Evolutionary conservation across 129 eudicot species (phyloP).

Genomic region (Centaurea solstitialis): DNA sequence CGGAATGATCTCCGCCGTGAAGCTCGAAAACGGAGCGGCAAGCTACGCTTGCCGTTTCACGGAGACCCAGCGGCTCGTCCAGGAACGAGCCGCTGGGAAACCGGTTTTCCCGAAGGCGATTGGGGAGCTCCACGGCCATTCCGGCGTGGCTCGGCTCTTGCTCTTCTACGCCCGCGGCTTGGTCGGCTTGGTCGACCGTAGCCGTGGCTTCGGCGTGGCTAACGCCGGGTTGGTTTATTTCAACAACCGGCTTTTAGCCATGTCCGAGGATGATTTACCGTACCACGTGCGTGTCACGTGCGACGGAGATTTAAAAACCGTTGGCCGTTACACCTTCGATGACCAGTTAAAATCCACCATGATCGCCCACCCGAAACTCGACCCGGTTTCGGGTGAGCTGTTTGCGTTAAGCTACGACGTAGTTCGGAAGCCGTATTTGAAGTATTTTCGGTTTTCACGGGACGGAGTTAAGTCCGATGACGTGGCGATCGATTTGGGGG

Average conservation of each 20-base stretch:
- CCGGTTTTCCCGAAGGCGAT: conserved; percentile 49
- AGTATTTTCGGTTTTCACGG: conserved; percentile 34
- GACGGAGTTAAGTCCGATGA: conserved; percentile 41
- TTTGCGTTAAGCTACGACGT: conserved; percentile 42
- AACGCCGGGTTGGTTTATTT: conserved; percentile 46
- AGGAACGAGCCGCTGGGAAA: conserved; percentile 36
- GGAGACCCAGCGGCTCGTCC: conserved; percentile 31
- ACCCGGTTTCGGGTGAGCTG: conserved; percentile 34
- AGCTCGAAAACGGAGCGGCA: conserved; percentile 28
- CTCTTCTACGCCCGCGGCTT: conserved; percentile 44
- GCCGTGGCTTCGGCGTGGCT: conserved; percentile 45
- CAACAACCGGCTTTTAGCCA: conserved; percentile 34
- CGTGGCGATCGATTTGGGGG: conserved; percentile 25
- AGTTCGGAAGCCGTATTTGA: conserved; percentile 40
- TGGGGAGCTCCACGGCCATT: conserved; percentile 48
- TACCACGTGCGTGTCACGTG: conserved; percentile 27
- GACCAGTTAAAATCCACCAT: conserved; percentile 32
- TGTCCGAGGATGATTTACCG: conserved; percentile 52
- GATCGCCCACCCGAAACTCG: conserved; percentile 53
- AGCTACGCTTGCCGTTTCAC: conserved; percentile 47
- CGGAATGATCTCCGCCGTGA: conserved; percentile 50
- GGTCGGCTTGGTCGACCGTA: conserved; percentile 35
- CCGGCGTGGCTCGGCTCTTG: conserved; percentile 28
- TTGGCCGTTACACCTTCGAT: conserved; percentile 32
- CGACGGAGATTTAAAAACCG: conserved; percentile 32